Evolutionary conservation across 768 basidiomycete genomes (phyloP).

Genomic region (Boletus rubroflammeus): DNA sequence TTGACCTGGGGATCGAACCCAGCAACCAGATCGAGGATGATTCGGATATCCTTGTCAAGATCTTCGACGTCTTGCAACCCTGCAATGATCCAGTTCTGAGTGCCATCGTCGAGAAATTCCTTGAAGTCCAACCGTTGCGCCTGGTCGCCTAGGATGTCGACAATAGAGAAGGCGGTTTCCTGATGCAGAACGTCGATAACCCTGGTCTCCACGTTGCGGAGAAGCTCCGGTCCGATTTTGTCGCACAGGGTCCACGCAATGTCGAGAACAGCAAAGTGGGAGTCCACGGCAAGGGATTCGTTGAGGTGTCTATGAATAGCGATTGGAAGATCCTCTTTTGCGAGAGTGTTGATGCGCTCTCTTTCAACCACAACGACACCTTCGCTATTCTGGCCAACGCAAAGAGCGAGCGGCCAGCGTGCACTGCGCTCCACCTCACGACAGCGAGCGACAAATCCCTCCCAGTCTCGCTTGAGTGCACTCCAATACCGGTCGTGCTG

Average conservation of each 20-base stretch:
- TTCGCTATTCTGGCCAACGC: slow-evolving; percentile 36
- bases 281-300: slow-evolving; percentile 42
- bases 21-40: slow-evolving; percentile 66
- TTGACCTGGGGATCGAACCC: slow-evolving; percentile 70
- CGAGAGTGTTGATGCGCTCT: slow-evolving; percentile 66
- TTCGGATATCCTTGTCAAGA: slow-evolving; percentile 52
- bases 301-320: slow-evolving; percentile 49
- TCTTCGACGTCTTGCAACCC: slow-evolving; percentile 56
- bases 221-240: slow-evolving; percentile 55
- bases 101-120: slow-evolving; percentile 56
- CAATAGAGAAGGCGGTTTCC: slow-evolving; percentile 73
- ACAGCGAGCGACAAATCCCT: slow-evolving; percentile 89
- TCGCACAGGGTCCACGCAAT: slow-evolving; percentile 61
- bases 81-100: slow-evolving; percentile 57
- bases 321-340: slow-evolving; percentile 65
- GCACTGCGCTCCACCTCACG: slow-evolving; percentile 86
- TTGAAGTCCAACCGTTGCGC: slow-evolving; percentile 49
- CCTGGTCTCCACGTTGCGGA: slow-evolving; percentile 55
- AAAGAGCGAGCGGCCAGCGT: slow-evolving; percentile 74
- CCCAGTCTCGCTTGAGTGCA: slow-evolving; percentile 89
- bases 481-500: slow-evolving; percentile 80
- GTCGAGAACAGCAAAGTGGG: slow-evolving; percentile 55
- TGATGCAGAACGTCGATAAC: slow-evolving; percentile 67
- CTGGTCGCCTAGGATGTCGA: slow-evolving; percentile 70
- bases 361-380: slow-evolving; percentile 68